Conservation (phyloP, 768 basidiomycete genomes). For the Fomitopsis pulvina region DNA sequence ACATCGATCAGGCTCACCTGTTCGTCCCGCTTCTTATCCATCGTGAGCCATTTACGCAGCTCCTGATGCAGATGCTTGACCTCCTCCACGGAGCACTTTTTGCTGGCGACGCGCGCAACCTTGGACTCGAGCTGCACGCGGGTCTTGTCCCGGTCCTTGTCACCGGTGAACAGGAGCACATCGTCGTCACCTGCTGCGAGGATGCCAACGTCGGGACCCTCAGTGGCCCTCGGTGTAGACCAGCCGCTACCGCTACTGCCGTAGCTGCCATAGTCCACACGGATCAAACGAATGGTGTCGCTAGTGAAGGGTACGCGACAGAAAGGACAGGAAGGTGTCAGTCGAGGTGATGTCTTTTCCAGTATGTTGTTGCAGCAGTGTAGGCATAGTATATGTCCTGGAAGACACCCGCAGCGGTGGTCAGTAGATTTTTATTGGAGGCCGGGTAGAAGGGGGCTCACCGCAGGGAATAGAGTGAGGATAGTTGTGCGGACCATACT, state of each 20-base stretch:
- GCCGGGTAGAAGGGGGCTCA: constrained; percentile 28
- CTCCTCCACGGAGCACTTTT: constrained; percentile 87
- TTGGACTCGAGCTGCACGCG: constrained; percentile 56
- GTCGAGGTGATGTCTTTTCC: constrained; percentile 70
- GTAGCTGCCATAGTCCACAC: constrained; percentile 53
- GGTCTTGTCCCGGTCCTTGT: background rate
- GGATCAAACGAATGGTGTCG: constrained; percentile 68
- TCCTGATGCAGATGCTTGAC: constrained; percentile 73
- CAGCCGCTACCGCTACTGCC: constrained; percentile 48
- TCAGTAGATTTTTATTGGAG: constrained; percentile 20
- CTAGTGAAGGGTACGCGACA: constrained; percentile 70
- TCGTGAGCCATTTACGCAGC: constrained; percentile 66
- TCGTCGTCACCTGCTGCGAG: constrained; percentile 28
- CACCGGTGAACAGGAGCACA: constrained; percentile 16
- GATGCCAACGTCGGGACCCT: constrained; percentile 34
- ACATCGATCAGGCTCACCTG: constrained; percentile 44
- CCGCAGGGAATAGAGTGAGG: constrained; percentile 83
- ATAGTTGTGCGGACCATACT: constrained; percentile 66
- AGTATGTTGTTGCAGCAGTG: constrained; percentile 74
- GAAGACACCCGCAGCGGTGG: constrained; percentile 9
- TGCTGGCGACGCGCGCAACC: constrained; percentile 70
- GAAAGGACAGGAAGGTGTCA: constrained; percentile 75
- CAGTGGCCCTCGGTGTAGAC: constrained; percentile 55
- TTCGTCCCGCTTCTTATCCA: constrained; percentile 53
- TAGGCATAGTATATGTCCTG: constrained; percentile 78